Evolutionary conservation across 2,329 filamentous ascomycete genomes (phyloP).

Genomic region (Phoma herbarum): DNA sequence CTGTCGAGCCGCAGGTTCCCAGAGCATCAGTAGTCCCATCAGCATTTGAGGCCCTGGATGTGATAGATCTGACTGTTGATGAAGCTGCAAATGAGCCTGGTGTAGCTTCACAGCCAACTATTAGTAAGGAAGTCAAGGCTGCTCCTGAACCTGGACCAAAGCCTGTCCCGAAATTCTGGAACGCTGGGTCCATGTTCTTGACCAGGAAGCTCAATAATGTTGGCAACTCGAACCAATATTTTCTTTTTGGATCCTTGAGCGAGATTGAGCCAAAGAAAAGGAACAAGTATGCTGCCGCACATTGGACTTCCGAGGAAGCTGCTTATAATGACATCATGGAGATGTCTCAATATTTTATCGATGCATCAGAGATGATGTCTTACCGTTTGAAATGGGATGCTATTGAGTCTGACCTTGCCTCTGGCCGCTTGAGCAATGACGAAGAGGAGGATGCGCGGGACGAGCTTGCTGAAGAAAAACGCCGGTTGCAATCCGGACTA

Average conservation of each 20-base stretch:
- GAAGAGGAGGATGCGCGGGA: neutral
- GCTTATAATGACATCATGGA: neutral
- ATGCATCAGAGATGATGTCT: constrained; percentile 3
- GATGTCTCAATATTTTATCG: constrained; percentile 8
- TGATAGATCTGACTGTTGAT: neutral
- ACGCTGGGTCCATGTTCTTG: neutral
- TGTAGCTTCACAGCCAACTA: neutral
- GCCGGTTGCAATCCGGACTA: neutral
- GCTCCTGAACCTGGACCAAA: neutral
- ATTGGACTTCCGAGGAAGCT: constrained; percentile 5
- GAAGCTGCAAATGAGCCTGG: neutral
- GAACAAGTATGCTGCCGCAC: neutral
- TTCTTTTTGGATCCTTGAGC: constrained; percentile 8
- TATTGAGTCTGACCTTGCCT: neutral
- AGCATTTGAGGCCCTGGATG: neutral
- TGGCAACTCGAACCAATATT: neutral
- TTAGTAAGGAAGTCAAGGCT: neutral
- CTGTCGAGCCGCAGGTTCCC: neutral
- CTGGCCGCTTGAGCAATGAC: neutral
- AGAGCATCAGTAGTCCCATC: neutral
- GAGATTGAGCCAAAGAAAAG: neutral
- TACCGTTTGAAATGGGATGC: constrained; percentile 4
- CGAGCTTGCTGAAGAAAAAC: neutral
- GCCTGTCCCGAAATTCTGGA: neutral
- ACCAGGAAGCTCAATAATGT: neutral